These are phyloP conservation scores for Penicillium argentinense DNA, from an alignment of 495 filamentous ascomycete species.

Conservation along the genomic window DNA sequence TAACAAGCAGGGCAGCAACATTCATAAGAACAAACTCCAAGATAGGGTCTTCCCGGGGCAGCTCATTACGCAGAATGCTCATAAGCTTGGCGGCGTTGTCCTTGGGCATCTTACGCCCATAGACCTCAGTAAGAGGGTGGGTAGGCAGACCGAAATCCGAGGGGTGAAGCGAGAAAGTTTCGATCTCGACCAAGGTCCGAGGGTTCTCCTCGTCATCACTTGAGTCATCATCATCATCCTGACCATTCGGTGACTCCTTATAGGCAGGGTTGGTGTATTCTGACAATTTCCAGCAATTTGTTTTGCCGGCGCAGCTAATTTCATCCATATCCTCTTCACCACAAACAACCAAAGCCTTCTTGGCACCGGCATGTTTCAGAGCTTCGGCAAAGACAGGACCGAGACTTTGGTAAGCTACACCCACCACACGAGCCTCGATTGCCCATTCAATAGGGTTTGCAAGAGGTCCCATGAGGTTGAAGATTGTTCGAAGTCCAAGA, in stretches of 20 bases:
- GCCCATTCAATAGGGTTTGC: constrained; percentile 79
- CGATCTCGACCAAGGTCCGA: constrained; percentile 54
- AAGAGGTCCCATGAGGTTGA: constrained; percentile 92
- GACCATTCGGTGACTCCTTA: constrained; percentile 21
- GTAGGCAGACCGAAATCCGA: constrained; percentile 78
- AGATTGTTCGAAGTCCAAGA: constrained; percentile 90
- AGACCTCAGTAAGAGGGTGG: constrained; percentile 74
- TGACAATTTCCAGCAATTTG: constrained; percentile 81
- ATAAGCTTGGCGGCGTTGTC: constrained; percentile 85
- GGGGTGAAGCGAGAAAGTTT: constrained; percentile 74
- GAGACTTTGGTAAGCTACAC: constrained; percentile 82
- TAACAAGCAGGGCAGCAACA: constrained; percentile 81
- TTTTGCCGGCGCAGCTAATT: constrained; percentile 81
- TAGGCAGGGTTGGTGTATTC: constrained; percentile 51
- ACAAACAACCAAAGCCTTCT: constrained; percentile 88
- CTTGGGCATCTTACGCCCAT: constrained; percentile 77
- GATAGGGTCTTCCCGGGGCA: constrained; percentile 76
- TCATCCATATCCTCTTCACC: constrained; percentile 95
- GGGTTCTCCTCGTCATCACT: constrained; percentile 37
- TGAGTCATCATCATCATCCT: constrained; percentile 35
- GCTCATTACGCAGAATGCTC: constrained; percentile 69
- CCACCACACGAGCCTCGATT: constrained; percentile 87
- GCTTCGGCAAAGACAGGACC: constrained; percentile 87
- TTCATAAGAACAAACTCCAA: constrained; percentile 94
- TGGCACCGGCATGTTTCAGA: constrained; percentile 69